Conservation (phyloP, 108 stramenopile genomes). For the Poteriospumella lacustris region DNA sequence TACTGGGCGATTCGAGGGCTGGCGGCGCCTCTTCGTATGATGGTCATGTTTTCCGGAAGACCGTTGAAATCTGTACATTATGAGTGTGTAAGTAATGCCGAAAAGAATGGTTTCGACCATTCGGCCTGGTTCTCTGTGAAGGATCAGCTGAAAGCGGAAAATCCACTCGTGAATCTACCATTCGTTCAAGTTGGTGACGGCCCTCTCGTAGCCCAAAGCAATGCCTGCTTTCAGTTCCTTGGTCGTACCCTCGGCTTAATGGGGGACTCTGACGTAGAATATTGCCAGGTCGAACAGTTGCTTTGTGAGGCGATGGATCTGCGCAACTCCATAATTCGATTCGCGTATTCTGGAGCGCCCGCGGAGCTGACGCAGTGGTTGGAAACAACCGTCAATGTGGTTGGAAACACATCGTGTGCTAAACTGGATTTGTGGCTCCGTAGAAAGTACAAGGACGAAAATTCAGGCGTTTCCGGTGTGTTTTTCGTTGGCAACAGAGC, state of each 20-base stretch:
- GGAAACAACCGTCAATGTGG: not conserved
- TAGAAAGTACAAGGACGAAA: not conserved
- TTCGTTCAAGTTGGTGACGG: slow-evolving; percentile 8
- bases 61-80: slow-evolving; percentile 8
- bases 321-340: not conserved
- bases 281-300: not conserved
- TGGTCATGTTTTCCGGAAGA: slow-evolving; percentile 12
- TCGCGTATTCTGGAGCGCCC: not conserved
- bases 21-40: slow-evolving; percentile 19
- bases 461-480: not conserved
- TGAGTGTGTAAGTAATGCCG: slow-evolving; percentile 3
- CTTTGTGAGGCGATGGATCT: slow-evolving; percentile 29
- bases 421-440: not conserved
- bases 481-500: slow-evolving; percentile 13
- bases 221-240: slow-evolving; percentile 15
- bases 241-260: not conserved
- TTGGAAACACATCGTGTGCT: not conserved
- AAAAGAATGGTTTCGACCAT: not conserved
- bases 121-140: not conserved
- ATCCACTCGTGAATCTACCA: slow-evolving; percentile 24
- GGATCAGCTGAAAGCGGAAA: not conserved
- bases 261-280: not conserved
- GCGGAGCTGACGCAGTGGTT: not conserved
- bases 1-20: slow-evolving; percentile 26
- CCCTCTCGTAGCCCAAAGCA: slow-evolving; percentile 1